These are phyloP conservation scores for Phytopythium chamaehyphon DNA, from an alignment of 352 stramenopile genomes.

Conservation along the genomic window DNA sequence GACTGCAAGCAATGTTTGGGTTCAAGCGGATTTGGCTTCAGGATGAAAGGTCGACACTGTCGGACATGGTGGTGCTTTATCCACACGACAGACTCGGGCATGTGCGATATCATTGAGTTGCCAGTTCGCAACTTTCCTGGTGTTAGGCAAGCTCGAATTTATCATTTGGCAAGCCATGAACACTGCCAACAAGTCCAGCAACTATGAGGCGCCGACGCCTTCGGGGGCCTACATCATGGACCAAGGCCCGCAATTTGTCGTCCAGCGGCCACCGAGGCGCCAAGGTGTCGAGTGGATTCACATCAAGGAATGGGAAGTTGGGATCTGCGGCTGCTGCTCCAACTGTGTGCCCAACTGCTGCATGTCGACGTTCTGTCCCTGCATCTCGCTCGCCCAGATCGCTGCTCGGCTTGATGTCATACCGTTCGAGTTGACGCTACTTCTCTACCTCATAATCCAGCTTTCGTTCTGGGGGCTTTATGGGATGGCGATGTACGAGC, in stretches of 20 bases:
- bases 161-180: constrained; percentile 19
- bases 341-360: constrained; percentile 24
- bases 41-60: constrained; percentile 7
- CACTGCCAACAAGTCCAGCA: constrained; percentile 22
- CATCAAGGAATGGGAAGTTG: constrained; percentile 10
- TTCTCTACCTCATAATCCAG: no score
- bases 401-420: constrained; percentile 19
- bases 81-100: constrained; percentile 18
- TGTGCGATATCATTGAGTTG: constrained; percentile 28
- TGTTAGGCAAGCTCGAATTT: no score
- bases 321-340: constrained; percentile 20
- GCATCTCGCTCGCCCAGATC: constrained; percentile 34
- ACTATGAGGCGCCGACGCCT: constrained; percentile 13
- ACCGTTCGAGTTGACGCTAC: constrained; percentile 7
- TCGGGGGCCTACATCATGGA: constrained; percentile 20
- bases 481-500: no score
- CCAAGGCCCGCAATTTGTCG: constrained; percentile 20
- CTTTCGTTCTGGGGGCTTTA: no score
- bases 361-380: constrained; percentile 25
- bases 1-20: constrained; percentile 16
- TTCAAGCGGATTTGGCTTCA: constrained; percentile 17
- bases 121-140: not conserved
- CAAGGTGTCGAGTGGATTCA: constrained; percentile 11
- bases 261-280: constrained; percentile 27
- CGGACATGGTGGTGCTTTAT: no score